Percentiles rank a stretch among this genome's conserved stretches.
These are phyloP conservation scores for Penicillium sp. DNA, from an alignment of 2,329 filamentous ascomycete genomes.

Conservation along the genomic window DNA sequence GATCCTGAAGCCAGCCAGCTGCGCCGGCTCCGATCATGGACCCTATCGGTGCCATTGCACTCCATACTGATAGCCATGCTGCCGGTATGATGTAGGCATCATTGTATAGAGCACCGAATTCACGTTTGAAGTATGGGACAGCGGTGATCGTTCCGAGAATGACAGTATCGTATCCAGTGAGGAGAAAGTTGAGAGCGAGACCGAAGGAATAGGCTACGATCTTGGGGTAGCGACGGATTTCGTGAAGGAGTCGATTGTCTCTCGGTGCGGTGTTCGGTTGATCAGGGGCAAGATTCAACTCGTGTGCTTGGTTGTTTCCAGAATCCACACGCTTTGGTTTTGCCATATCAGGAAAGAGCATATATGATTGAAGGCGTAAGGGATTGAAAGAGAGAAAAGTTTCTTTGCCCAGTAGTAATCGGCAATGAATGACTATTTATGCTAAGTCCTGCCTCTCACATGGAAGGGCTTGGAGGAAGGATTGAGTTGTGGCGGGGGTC, in stretches of 20 bases:
- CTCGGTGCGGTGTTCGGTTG: conserved; percentile 5
- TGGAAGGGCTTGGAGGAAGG: not conserved
- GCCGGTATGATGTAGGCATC: conserved; percentile 46
- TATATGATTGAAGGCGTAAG: no score
- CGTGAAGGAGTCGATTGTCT: conserved; percentile 18
- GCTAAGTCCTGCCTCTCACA: not conserved
- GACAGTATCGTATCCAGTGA: conserved; percentile 29
- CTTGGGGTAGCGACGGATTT: conserved; percentile 19
- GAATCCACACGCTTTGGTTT: not conserved
- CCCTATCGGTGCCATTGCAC: conserved; percentile 44
- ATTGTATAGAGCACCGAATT: conserved; percentile 40
- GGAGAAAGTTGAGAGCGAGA: conserved; percentile 18
- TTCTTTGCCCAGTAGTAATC: not conserved
- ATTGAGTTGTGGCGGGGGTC: not conserved
- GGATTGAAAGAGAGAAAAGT: not conserved
- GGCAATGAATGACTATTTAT: not conserved
- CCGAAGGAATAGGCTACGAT: conserved; percentile 17
- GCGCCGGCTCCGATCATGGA: conserved; percentile 43
- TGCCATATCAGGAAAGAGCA: not conserved
- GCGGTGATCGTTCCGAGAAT: conserved; percentile 29
- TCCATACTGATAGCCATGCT: conserved; percentile 53
- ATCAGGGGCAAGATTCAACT: not conserved
- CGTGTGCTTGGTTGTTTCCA: not conserved
- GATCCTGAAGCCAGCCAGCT: conserved; percentile 48
- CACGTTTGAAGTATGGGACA: conserved; percentile 29